Conservation (phyloP, 2,329 filamentous ascomycete species). For the Metarhizium guizhouense region DNA sequence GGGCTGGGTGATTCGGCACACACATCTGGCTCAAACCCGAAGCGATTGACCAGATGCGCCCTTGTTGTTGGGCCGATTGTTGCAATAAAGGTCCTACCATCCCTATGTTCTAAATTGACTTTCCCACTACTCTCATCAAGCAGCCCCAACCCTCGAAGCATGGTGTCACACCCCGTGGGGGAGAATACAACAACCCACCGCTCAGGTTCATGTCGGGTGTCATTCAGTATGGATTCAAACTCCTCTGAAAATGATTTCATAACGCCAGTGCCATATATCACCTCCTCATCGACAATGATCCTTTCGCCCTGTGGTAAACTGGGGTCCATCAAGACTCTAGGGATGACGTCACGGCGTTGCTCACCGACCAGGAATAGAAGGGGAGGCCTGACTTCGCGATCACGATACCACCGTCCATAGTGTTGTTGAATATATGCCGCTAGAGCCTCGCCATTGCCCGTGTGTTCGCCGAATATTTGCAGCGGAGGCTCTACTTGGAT, state of each 20-base stretch:
- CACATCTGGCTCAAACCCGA: slow-evolving; percentile 64
- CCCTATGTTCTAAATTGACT: slow-evolving; percentile 18
- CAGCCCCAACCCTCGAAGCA: slow-evolving; percentile 45
- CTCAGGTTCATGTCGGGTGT: slow-evolving; percentile 27
- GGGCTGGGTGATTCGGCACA: slow-evolving; percentile 76
- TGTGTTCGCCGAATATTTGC: slow-evolving; percentile 67
- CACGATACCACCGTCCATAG: slow-evolving; percentile 49
- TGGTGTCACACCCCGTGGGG: slow-evolving; percentile 53
- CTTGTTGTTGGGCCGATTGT: slow-evolving; percentile 93
- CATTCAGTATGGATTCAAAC: slow-evolving; percentile 44
- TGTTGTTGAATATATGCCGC: slow-evolving; percentile 71
- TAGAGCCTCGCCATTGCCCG: slow-evolving; percentile 76
- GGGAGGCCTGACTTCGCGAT: slow-evolving; percentile 41
- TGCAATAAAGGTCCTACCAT: slow-evolving; percentile 54
- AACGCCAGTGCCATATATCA: slow-evolving; percentile 80
- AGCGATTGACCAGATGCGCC: slow-evolving; percentile 57
- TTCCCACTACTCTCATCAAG: slow-evolving; percentile 38
- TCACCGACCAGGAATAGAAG: slow-evolving; percentile 87
- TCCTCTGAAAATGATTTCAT: slow-evolving; percentile 68
- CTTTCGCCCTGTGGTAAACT: slow-evolving; percentile 37
- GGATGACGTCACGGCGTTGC: slow-evolving; percentile 82
- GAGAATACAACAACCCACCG: slow-evolving; percentile 74
- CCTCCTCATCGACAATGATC: slow-evolving; percentile 66
- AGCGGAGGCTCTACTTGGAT: slow-evolving; percentile 40
- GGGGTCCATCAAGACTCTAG: slow-evolving; percentile 61